Percentiles rank a stretch among this genome's conserved stretches.
Evolutionary conservation across 257 asterid species (phyloP).

Genomic region (Solanum boliviense): DNA sequence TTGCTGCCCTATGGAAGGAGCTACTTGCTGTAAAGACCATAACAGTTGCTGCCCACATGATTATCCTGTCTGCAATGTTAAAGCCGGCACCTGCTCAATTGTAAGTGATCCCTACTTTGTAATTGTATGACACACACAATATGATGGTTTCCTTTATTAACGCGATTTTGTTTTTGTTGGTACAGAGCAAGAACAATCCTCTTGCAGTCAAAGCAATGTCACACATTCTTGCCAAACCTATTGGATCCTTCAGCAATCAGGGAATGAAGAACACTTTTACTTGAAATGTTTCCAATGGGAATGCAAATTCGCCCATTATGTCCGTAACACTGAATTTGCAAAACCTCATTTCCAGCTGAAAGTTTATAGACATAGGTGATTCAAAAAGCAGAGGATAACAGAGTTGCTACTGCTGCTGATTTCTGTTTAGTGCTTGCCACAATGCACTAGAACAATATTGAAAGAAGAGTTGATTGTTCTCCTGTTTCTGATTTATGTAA

Average conservation of each 20-base stretch:
- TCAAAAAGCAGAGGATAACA: background rate
- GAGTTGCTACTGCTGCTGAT: background rate
- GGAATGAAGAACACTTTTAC: slow-evolving; percentile 27
- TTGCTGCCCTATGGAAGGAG: slow-evolving; percentile 73
- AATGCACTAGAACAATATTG: background rate
- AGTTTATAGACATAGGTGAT: background rate
- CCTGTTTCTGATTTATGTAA: slow-evolving; percentile 16
- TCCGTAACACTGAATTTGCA: slow-evolving; percentile 1
- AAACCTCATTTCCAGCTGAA: background rate
- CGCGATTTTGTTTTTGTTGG: background rate
- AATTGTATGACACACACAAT: background rate
- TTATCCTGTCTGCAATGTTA: slow-evolving; percentile 58
- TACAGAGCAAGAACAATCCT: slow-evolving; percentile 58
- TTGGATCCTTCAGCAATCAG: slow-evolving; percentile 14
- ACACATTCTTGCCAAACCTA: slow-evolving; percentile 46
- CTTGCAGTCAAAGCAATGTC: slow-evolving; percentile 61
- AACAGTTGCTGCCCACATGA: slow-evolving; percentile 80
- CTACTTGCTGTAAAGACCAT: slow-evolving; percentile 72
- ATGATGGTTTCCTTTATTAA: background rate
- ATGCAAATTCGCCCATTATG: background rate
- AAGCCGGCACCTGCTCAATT: slow-evolving; percentile 62
- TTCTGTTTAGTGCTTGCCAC: background rate
- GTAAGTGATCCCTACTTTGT: slow-evolving; percentile 18
- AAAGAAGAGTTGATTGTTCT: slow-evolving; percentile 4
- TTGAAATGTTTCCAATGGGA: background rate